Evolutionary conservation across 2,329 filamentous ascomycete genomes (phyloP).

Genomic region (Diaporthe nobilis): DNA sequence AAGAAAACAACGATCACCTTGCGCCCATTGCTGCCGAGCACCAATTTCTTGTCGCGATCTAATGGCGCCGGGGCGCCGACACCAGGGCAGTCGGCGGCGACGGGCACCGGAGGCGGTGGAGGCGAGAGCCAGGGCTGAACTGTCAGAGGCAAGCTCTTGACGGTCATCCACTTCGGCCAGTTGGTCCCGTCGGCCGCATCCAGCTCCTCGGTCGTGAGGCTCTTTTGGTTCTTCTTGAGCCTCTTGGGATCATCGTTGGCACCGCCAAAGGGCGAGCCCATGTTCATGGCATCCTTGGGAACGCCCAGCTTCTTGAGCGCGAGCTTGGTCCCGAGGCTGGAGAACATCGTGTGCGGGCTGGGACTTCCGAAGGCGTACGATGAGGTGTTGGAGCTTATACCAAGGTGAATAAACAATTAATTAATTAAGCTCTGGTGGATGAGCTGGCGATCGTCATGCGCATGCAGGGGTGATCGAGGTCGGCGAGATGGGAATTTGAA

Average conservation of each 20-base stretch:
- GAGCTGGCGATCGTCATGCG: slow-evolving; percentile 25
- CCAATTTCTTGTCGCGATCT: slow-evolving; percentile 61
- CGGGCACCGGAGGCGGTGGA: slow-evolving; percentile 63
- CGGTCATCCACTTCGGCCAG: slow-evolving; percentile 64
- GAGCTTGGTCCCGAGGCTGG: slow-evolving; percentile 69
- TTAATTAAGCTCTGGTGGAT: slow-evolving; percentile 15
- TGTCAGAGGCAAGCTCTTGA: slow-evolving; percentile 64
- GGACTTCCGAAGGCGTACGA: not conserved
- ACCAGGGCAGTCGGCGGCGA: slow-evolving; percentile 59
- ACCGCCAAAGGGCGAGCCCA: slow-evolving; percentile 51
- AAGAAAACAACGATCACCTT: slow-evolving; percentile 66
- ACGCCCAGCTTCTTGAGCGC: slow-evolving; percentile 71
- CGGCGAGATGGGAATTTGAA: slow-evolving; percentile 15
- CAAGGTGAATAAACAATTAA: slow-evolving; percentile 29
- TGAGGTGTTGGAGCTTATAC: not conserved
- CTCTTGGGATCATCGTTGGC: slow-evolving; percentile 43
- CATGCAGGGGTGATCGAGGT: slow-evolving; percentile 39
- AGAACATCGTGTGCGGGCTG: slow-evolving; percentile 61
- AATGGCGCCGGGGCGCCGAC: slow-evolving; percentile 64
- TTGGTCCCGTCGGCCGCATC: not conserved
- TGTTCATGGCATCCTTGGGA: slow-evolving; percentile 64
- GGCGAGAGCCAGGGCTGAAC: slow-evolving; percentile 69
- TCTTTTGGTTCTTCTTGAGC: slow-evolving; percentile 49
- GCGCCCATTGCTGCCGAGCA: slow-evolving; percentile 52
- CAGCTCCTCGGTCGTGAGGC: slow-evolving; percentile 33